phyloP scores from a whole-genome alignment of 2,329 filamentous ascomycete species.

The Leptographium flavum region DNA sequence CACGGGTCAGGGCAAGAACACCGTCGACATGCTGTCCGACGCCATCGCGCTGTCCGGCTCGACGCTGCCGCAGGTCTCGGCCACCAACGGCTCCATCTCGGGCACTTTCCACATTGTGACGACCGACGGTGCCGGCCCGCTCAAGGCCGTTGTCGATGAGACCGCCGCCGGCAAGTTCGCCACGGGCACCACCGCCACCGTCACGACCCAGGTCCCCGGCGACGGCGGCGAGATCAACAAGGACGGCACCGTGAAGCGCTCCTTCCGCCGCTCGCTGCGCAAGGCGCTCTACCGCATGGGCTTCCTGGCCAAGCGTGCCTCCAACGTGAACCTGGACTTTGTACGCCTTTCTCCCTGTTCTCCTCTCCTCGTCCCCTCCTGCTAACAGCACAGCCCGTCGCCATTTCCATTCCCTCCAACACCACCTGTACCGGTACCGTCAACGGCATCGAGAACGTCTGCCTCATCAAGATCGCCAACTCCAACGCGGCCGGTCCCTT shows the following conservation, averaged over 20 bases:
- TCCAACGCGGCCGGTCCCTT: slow-evolving; percentile 25
- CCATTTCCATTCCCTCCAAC: slow-evolving; percentile 22
- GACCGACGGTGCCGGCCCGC: slow-evolving; percentile 25
- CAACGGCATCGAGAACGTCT: slow-evolving; percentile 20
- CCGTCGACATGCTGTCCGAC: slow-evolving; percentile 16
- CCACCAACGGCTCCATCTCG: slow-evolving; percentile 18
- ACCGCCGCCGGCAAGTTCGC: slow-evolving; percentile 22
- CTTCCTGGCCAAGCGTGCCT: slow-evolving; percentile 13
- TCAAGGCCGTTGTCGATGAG: slow-evolving; percentile 23
- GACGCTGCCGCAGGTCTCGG: slow-evolving; percentile 25
- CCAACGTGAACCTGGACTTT: slow-evolving; percentile 15
- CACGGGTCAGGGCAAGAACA: slow-evolving; percentile 21
- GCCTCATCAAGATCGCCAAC: slow-evolving; percentile 29
- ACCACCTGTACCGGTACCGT: slow-evolving; percentile 24
- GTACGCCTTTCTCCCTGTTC: slow-evolving; percentile 1
- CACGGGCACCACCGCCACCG: slow-evolving; percentile 14
- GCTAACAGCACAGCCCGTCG: slow-evolving; percentile 22
- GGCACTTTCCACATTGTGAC: slow-evolving; percentile 26
- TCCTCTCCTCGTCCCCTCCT: too few relatives aligned
- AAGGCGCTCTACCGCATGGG: too few relatives aligned
- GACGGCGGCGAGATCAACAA: slow-evolving; percentile 18
- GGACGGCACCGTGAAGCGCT: not conserved
- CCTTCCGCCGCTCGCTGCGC: slow-evolving; percentile 7
- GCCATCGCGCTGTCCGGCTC: slow-evolving; percentile 22
- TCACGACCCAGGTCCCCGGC: slow-evolving; percentile 23